Conservation (phyloP, 768 basidiomycete genomes). For the Termitomyces sp. region DNA sequence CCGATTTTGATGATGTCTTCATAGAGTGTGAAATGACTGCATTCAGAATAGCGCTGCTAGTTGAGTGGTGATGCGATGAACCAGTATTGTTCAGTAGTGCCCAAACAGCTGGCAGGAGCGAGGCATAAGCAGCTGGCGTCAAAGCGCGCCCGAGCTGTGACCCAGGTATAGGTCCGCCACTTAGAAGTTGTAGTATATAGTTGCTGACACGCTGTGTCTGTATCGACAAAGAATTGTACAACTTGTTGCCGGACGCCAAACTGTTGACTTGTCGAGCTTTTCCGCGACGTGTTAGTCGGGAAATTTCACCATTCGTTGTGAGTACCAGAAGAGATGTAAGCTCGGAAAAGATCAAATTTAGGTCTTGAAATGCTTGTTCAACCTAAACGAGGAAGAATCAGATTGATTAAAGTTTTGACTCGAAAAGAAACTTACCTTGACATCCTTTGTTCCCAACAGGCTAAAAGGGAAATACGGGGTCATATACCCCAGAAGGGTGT, state of each 20-base stretch:
- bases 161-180: conserved; percentile 38
- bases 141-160: conserved; percentile 47
- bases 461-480: conserved; percentile 81
- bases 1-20: conserved; percentile 51
- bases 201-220: conserved; percentile 50
- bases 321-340: conserved; percentile 61
- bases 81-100: conserved; percentile 49
- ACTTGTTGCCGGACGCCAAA: not conserved
- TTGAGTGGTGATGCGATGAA: conserved; percentile 12
- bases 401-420: not conserved
- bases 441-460: conserved; percentile 41
- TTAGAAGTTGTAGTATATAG: conserved; percentile 57
- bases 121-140: conserved; percentile 50
- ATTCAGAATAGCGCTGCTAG: conserved; percentile 34
- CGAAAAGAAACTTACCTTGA: conserved; percentile 40
- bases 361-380: conserved; percentile 61
- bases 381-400: conserved; percentile 32
- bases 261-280: conserved; percentile 13
- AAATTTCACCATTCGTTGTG: conserved; percentile 19
- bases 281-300: conserved; percentile 16
- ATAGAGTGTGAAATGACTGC: conserved; percentile 66
- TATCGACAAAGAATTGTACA: conserved; percentile 21
- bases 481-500: conserved; percentile 65
- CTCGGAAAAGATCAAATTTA: conserved; percentile 77
- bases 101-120: conserved; percentile 77